These are phyloP conservation scores for Ottelia alismoides DNA, from an alignment of 106 monocot genomes.

Conservation along the genomic window DNA sequence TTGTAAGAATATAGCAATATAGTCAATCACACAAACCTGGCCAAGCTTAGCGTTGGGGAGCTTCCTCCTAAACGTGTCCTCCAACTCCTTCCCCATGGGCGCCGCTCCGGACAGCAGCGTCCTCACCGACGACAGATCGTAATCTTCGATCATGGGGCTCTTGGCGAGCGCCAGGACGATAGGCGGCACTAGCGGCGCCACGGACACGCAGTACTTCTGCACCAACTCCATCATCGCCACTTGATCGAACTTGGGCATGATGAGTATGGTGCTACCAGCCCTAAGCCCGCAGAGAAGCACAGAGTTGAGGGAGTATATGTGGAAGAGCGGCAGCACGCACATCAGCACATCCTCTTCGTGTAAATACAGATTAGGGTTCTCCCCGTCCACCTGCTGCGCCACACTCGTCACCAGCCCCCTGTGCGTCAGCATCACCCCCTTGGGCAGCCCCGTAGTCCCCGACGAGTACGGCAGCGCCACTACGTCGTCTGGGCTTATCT, in stretches of 20 bases:
- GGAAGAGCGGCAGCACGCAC: slow-evolving; percentile 68
- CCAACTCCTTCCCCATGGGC: slow-evolving; percentile 73
- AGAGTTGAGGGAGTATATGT: slow-evolving; percentile 70
- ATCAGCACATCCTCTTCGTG: slow-evolving; percentile 45
- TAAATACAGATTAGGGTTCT: slow-evolving; percentile 61
- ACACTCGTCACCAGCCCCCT: slow-evolving; percentile 50
- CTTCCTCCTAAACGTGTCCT: slow-evolving; percentile 42
- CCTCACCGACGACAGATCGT: slow-evolving; percentile 49
- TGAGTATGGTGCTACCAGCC: slow-evolving; percentile 37
- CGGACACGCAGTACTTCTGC: slow-evolving; percentile 34
- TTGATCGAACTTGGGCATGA: slow-evolving; percentile 63
- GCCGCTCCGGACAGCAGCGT: slow-evolving; percentile 78
- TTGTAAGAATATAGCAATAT: too few species aligned
- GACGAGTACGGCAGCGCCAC: slow-evolving; percentile 87
- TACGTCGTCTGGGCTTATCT: slow-evolving; percentile 47
- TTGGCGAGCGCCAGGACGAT: slow-evolving; percentile 49
- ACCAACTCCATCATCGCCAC: slow-evolving; percentile 56
- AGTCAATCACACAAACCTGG: slow-evolving; percentile 40
- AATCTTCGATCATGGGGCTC: slow-evolving; percentile 27
- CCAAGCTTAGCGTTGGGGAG: slow-evolving; percentile 60
- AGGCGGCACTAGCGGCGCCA: slow-evolving; percentile 71
- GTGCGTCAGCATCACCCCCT: slow-evolving; percentile 91
- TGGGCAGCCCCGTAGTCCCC: slow-evolving; percentile 86
- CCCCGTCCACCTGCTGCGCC: slow-evolving; percentile 76
- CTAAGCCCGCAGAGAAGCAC: slow-evolving; percentile 62